These are phyloP conservation scores for Dryas octopetala DNA, from an alignment of 306 rosid genomes.

Conservation along the genomic window DNA sequence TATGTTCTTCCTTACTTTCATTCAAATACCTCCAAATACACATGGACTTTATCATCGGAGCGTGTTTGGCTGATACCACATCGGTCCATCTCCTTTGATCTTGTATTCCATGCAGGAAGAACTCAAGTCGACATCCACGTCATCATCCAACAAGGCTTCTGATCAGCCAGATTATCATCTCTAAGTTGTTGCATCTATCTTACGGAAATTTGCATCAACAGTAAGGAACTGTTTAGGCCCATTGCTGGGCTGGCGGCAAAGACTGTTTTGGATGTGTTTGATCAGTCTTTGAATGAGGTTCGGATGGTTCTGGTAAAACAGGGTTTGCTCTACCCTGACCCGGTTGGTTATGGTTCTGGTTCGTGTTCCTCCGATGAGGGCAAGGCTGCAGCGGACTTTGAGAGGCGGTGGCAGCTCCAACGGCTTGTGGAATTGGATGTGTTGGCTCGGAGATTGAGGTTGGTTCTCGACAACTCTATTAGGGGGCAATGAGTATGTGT, in stretches of 20 bases:
- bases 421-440: constrained; percentile 30
- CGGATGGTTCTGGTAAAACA: constrained; percentile 6
- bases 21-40: no score
- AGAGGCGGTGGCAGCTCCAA: constrained; percentile 34
- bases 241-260: constrained; percentile 22
- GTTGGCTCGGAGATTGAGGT: constrained; percentile 27
- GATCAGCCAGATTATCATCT: no score
- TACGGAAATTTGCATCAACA: no score
- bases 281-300: constrained; percentile 31
- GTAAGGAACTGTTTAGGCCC: neutral
- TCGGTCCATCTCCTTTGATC: no score
- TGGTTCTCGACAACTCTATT: constrained; percentile 31
- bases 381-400: constrained; percentile 4
- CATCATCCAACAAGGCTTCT: no score
- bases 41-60: no score
- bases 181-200: no score
- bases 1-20: no score
- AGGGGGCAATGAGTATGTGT: neutral
- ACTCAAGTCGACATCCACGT: no score
- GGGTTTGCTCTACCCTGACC: neutral
- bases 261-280: constrained; percentile 33
- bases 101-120: no score
- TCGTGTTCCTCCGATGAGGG: neutral
- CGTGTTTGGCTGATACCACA: no score
- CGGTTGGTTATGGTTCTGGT: neutral